These are phyloP conservation scores for Purpureocillium lavendulum DNA, from an alignment of 2,329 filamentous ascomycete species.

Conservation along the genomic window DNA sequence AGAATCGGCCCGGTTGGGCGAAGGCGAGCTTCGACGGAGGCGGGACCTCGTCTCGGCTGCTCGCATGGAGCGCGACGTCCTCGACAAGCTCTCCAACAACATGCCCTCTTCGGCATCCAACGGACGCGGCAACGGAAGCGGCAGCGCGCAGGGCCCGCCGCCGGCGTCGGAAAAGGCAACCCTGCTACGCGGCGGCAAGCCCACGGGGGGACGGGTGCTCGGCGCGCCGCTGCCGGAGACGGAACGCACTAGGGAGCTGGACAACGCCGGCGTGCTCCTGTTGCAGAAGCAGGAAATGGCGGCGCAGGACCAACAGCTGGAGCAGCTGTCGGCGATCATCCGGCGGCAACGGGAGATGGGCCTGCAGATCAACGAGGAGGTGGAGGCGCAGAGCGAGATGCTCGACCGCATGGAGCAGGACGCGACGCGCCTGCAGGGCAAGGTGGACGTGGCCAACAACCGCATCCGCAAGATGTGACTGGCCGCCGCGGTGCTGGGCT, in stretches of 20 bases:
- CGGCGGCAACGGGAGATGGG: slow-evolving; percentile 71
- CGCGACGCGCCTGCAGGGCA: slow-evolving; percentile 55
- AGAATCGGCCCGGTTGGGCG: slow-evolving; percentile 50
- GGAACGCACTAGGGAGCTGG: slow-evolving; percentile 65
- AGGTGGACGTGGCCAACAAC: slow-evolving; percentile 67
- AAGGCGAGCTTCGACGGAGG: slow-evolving; percentile 65
- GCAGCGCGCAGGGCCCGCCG: slow-evolving; percentile 37
- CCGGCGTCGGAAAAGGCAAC: slow-evolving; percentile 40
- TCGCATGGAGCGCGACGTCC: slow-evolving; percentile 64
- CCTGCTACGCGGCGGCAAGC: slow-evolving; percentile 30
- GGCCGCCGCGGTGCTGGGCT: slow-evolving; percentile 10
- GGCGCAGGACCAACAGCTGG: slow-evolving; percentile 67
- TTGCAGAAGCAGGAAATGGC: slow-evolving; percentile 67
- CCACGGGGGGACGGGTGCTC: slow-evolving; percentile 55
- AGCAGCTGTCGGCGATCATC: slow-evolving; percentile 60
- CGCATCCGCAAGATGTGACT: slow-evolving; percentile 58
- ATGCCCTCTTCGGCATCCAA: slow-evolving; percentile 23
- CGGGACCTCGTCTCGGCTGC: slow-evolving; percentile 63
- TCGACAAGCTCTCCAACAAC: slow-evolving; percentile 63
- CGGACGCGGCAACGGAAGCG: slow-evolving; percentile 35
- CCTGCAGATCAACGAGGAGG: slow-evolving; percentile 64
- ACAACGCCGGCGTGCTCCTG: slow-evolving; percentile 66
- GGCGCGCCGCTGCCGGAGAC: slow-evolving; percentile 68
- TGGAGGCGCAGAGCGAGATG: slow-evolving; percentile 63
- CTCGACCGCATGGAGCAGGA: slow-evolving; percentile 59